Percentiles rank a stretch among this genome's conserved stretches.
Evolutionary conservation across 2,329 filamentous ascomycete species (phyloP).

Genomic region (Alternaria angustiovoidea): DNA sequence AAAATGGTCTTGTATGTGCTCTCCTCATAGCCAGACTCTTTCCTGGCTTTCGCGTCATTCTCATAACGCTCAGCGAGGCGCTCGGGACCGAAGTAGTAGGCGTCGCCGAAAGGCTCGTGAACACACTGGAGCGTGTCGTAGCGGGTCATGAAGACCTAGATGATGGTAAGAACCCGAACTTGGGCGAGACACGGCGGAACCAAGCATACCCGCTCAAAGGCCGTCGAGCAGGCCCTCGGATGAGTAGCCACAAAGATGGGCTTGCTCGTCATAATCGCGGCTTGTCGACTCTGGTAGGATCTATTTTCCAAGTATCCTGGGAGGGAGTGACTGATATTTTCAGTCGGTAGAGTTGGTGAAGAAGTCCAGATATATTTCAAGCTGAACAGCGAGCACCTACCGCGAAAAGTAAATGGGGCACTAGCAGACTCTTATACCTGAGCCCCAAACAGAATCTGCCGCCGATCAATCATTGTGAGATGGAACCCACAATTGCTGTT

Average conservation of each 20-base stretch:
- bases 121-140: constrained; percentile 80
- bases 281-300: constrained; percentile 20
- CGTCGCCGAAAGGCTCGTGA: constrained; percentile 96
- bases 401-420: constrained; percentile 25
- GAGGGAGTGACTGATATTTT: neutral
- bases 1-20: constrained; percentile 81
- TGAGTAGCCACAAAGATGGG: constrained; percentile 94
- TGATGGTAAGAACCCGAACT: constrained; percentile 16
- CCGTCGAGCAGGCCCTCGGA: constrained; percentile 93
- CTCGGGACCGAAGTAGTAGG: constrained; percentile 95
- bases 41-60: constrained; percentile 65
- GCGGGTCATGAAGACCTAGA: constrained; percentile 89
- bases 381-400: constrained; percentile 32
- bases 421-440: constrained; percentile 38
- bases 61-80: constrained; percentile 81
- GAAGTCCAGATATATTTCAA: constrained; percentile 41
- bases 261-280: constrained; percentile 71
- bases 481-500: constrained; percentile 39
- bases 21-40: constrained; percentile 70
- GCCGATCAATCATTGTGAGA: constrained; percentile 3
- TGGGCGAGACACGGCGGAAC: constrained; percentile 2
- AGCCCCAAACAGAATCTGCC: constrained; percentile 12
- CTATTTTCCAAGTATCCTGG: constrained; percentile 39
- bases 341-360: constrained; percentile 4
- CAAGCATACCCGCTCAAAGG: constrained; percentile 84